Percentiles rank a stretch among this genome's conserved stretches.
phyloP scores from a whole-genome alignment of 2,329 filamentous ascomycete species.

The Alternaria ethzedia region DNA sequence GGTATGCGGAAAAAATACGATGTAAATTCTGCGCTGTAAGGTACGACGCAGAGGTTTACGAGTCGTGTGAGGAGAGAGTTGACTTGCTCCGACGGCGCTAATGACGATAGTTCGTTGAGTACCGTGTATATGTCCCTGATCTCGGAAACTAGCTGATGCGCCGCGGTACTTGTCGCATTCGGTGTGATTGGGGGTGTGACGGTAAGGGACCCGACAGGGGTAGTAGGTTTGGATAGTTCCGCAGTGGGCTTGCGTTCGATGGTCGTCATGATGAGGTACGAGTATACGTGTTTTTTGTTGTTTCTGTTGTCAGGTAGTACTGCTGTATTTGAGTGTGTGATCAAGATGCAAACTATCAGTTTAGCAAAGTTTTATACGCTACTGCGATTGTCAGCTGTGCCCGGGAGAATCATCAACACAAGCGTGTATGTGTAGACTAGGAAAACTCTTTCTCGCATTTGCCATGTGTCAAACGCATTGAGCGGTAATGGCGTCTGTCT shows the following conservation, averaged over 20 bases:
- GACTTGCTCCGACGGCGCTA: constrained; percentile 42
- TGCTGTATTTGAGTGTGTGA: background rate
- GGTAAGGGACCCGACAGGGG: background rate
- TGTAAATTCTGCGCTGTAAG: constrained; percentile 27
- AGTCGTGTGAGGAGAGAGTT: constrained; percentile 48
- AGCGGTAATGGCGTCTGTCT: constrained; percentile 12
- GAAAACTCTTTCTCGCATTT: constrained; percentile 7
- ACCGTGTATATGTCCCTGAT: constrained; percentile 26
- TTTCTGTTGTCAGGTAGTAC: background rate
- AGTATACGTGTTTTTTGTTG: background rate
- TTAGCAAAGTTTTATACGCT: background rate
- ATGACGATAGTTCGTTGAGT: constrained; percentile 20
- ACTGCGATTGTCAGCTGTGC: background rate
- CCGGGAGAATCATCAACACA: background rate
- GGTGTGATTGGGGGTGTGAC: constrained; percentile 35
- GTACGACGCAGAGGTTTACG: constrained; percentile 45
- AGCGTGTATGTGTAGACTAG: constrained; percentile 1
- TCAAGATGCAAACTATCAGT: background rate
- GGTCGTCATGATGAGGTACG: background rate
- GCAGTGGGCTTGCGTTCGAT: background rate
- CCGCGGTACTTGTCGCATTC: constrained; percentile 17
- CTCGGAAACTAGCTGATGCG: constrained; percentile 28
- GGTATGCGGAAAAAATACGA: constrained; percentile 40
- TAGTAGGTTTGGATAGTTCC: background rate
- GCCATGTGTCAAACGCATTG: constrained; percentile 2